Evolutionary conservation across 192 early-diverging fungal species (phyloP).

Genomic region (Geosiphon pyriformis): DNA sequence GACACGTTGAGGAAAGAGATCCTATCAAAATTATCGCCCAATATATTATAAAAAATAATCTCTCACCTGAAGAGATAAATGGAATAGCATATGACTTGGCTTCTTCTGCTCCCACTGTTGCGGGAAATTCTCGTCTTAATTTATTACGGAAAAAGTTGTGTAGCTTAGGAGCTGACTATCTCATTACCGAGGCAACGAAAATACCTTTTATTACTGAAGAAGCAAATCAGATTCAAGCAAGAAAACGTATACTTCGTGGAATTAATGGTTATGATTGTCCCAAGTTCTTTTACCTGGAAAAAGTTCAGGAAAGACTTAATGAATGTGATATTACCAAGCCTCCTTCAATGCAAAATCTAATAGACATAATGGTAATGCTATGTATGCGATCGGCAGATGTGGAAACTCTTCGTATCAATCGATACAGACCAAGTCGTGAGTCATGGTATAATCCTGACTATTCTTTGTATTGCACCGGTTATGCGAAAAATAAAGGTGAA

Average conservation of each 20-base stretch:
- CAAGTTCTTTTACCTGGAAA: conserved; percentile 1
- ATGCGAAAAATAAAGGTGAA: conserved; percentile 10
- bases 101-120: neutral
- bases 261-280: neutral
- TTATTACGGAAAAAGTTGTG: neutral
- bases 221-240: neutral
- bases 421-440: neutral
- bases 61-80: neutral
- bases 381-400: conserved; percentile 7
- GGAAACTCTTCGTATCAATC: conserved; percentile 1
- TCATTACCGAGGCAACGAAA: neutral
- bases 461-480: conserved; percentile 6
- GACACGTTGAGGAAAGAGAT: neutral
- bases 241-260: neutral
- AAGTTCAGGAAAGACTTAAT: neutral
- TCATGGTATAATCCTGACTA: conserved; percentile 12
- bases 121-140: neutral
- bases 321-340: conserved; percentile 3
- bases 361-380: conserved; percentile 11
- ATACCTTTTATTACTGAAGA: neutral
- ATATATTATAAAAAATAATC: conserved; percentile 5
- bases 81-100: neutral
- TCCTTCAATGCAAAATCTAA: conserved; percentile 11
- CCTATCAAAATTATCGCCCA: neutral
- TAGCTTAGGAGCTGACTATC: neutral